Evolutionary conservation across 164 flowering plant genomes (phyloP), one percentile per base, ranked within the genome.

Genomic region (Pachysandra terminalis): DNA sequence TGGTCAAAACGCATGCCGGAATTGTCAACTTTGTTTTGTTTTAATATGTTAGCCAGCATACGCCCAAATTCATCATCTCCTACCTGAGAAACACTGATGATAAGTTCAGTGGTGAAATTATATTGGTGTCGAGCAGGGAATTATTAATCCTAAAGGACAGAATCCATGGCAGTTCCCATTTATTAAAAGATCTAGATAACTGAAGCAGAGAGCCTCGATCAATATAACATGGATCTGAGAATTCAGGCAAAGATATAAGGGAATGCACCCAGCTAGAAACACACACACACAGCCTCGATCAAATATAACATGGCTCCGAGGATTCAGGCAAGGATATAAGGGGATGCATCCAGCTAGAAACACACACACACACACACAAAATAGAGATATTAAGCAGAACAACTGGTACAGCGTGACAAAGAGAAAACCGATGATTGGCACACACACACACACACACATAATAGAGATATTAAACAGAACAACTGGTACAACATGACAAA

Each of bases 31-130:
- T 82, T 80, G 80, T 90, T 87, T 72, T 83, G 78, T 62, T 85
- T 84, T 71, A 90, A 72, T 61, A 90, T 83, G 45, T 82, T 79
- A 65, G 89, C 74, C 59, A 87, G 65, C 89, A 87, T 83, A 59
- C 64, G 61, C 15, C 91, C 91, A 75, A 89, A 87, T 61, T 87
- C 91, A 82, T 89, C 91, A 25, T 82, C 74, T 2, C 91, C 91
- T 16, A 87, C 88, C 94, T 89, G 80, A 59, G 48, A 75, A 48
- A 28, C 54, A 71, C 37, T 22, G 55, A 55, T 21, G 40, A 14
- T 53, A 22, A 54, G 21, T 23, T 54, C 59, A 58, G 26, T 26
- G 10, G 6, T 19, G 41, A 67, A 16, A 45, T n/a, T 45, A 45
- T 45, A 45, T 45, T 45, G 51, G 17, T 10, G n/a, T 45, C 17